These are phyloP conservation scores for Agrocybe pediades DNA, from an alignment of 768 basidiomycete species.

Conservation along the genomic window DNA sequence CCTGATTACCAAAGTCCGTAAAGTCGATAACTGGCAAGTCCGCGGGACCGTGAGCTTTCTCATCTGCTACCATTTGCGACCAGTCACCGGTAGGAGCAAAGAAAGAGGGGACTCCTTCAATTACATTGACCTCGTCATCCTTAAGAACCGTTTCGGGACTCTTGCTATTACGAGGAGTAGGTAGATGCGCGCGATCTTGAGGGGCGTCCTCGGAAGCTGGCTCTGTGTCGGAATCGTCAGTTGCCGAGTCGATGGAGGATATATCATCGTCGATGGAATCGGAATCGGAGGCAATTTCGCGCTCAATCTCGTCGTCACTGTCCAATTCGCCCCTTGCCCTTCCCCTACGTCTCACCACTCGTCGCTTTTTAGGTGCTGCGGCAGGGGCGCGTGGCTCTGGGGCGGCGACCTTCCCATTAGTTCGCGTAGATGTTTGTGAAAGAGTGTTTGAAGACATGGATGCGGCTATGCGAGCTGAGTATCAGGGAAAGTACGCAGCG, in stretches of 20 bases:
- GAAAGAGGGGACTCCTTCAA: constrained; percentile 46
- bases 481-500: neutral
- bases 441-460: constrained; percentile 48
- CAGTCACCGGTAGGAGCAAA: constrained; percentile 61
- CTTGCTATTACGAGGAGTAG: constrained; percentile 71
- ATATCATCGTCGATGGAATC: constrained; percentile 60
- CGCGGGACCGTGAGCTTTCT: constrained; percentile 60
- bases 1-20: constrained; percentile 55
- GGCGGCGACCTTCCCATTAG: constrained; percentile 28
- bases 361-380: constrained; percentile 40
- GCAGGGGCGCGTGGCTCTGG: constrained; percentile 34
- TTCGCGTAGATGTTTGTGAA: constrained; percentile 34
- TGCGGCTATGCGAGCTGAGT: constrained; percentile 2
- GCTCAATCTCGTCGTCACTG: constrained; percentile 79
- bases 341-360: constrained; percentile 61
- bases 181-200: constrained; percentile 50
- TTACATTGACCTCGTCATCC: constrained; percentile 28
- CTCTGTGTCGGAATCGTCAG: constrained; percentile 71
- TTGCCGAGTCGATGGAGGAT: constrained; percentile 59
- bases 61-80: constrained; percentile 86
- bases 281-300: constrained; percentile 72
- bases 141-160: constrained; percentile 45
- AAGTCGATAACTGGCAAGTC: constrained; percentile 84
- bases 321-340: constrained; percentile 58
- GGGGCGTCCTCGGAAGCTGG: constrained; percentile 66